A percentile compares a stretch with the other conserved stretches of the same genome.
These are phyloP conservation scores for Tagetes erecta DNA, from an alignment of 129 eudicot species.

Conservation along the genomic window DNA sequence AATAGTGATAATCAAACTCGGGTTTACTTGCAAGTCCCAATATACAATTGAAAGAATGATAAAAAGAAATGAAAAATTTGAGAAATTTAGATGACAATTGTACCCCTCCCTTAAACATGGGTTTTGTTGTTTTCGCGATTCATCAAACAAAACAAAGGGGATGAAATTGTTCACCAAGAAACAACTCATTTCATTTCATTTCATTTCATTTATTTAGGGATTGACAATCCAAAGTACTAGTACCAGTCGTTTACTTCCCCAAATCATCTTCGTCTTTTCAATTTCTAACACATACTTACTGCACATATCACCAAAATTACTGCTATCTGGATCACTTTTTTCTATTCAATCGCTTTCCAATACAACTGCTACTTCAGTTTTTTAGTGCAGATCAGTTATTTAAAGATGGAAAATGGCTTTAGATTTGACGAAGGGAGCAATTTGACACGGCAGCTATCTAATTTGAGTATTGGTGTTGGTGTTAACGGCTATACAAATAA, in stretches of 20 bases:
- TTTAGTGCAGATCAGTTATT: slow-evolving; percentile 23
- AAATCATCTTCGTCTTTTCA: slow-evolving; percentile 12
- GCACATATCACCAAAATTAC: slow-evolving; percentile 10
- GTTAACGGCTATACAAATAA: slow-evolving; percentile 22
- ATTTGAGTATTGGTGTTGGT: slow-evolving; percentile 38
- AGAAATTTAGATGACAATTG: too few species aligned
- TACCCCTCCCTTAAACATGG: too few species aligned
- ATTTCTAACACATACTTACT: slow-evolving; percentile 11
- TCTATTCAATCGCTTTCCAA: not conserved
- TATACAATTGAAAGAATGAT: too few species aligned
- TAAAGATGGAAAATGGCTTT: slow-evolving; percentile 64
- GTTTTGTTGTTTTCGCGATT: too few species aligned
- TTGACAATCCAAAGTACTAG: not conserved
- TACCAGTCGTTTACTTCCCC: not conserved
- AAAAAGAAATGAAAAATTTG: too few species aligned
- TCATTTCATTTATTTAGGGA: too few species aligned
- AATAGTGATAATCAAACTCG: too few species aligned
- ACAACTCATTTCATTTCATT: too few species aligned
- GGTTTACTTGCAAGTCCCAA: too few species aligned
- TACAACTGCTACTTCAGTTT: slow-evolving; percentile 5
- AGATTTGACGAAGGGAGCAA: slow-evolving; percentile 43
- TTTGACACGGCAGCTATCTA: slow-evolving; percentile 45
- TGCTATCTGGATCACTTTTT: not conserved
- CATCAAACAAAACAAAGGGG: too few species aligned
- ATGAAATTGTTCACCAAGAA: too few species aligned